Evolutionary conservation across 768 basidiomycete genomes (phyloP), one percentile per base, ranked within the genome.

Genomic region (Gloeostereum incarnatum): DNA sequence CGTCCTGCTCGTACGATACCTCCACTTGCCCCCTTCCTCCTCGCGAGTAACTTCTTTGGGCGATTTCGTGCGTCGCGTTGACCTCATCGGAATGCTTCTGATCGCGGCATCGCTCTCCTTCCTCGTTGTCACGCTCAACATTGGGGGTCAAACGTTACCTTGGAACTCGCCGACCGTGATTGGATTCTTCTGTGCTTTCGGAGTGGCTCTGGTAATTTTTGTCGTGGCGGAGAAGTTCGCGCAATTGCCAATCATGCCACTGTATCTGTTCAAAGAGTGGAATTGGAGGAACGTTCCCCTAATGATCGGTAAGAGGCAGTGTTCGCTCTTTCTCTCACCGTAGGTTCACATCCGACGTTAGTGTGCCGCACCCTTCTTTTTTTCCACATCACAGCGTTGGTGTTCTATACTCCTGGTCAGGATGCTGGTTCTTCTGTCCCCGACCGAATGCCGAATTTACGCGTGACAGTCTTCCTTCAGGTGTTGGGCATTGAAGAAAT

Each of bases 271-370:
- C 31, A 37, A 41, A 17, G 31, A 45, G 41, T 56, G 54, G 54
- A 46, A 46, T 34, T 54, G 54, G 54, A 44, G 54, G 16, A 56
- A 56, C 33, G 51, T 54, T 3, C 47, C 52, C 5, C 36, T 56
- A 17, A 50, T 52, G 35, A 47, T 53, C 23, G 36, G 52, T 54
- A 25, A 16, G 44, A 42, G 6, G 21, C 5, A 25, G 27, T 13
- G 24, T 4, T 23, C 8, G 13, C 14, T 14, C 7, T 36, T n/a
- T 22, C 11, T 25, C 6, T 32, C 5, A 30, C 6, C 24, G 10
- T 5, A 6, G 19, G 9, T 33, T 25, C 16, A 35, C 31, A 26
- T 23, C n/a, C 13, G 7, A 7, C 14, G 36, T 14, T 36, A 51
- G 50, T 50, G 14, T 23, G 44, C 9, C 48, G 52, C 17, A 45